Evolutionary conservation across 129 eudicot genomes (phyloP).

Genomic region (Glebionis coronaria): DNA sequence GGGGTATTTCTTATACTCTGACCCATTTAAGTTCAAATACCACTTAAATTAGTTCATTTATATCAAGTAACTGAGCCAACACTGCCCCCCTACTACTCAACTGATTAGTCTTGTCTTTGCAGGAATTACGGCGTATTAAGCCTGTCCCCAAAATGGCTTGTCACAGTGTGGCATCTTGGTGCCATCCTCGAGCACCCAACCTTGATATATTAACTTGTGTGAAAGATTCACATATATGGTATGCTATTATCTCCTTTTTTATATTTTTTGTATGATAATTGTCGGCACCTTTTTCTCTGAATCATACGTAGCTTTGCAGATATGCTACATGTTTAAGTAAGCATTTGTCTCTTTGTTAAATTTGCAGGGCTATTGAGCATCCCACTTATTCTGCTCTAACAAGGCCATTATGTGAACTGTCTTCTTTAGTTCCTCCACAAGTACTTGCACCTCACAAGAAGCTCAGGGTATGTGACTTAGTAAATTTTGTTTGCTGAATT

Average conservation of each 20-base stretch:
- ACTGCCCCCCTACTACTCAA: conserved; percentile 1
- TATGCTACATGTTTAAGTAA: not conserved
- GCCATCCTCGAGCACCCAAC: conserved; percentile 99
- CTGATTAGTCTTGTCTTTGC: conserved; percentile 23
- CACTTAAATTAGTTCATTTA: not conserved
- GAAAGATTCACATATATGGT: conserved; percentile 98
- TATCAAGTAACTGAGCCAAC: not conserved
- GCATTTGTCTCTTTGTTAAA: conserved; percentile 17
- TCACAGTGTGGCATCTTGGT: conserved; percentile 99
- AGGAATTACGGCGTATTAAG: conserved; percentile 93
- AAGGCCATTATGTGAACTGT: conserved; percentile 98
- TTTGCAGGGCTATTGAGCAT: conserved; percentile 95
- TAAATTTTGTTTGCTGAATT: not conserved
- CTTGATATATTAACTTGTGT: conserved; percentile 98
- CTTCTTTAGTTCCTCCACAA: conserved; percentile 95
- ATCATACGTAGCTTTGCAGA: conserved; percentile 20
- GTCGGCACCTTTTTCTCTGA: conserved; percentile 5
- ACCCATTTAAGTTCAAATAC: conserved; percentile 5
- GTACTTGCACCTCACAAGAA: conserved; percentile 82
- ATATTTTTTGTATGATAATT: conserved; percentile 2
- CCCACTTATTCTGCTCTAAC: conserved; percentile 98
- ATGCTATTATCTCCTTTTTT: conserved; percentile 25
- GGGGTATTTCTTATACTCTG: not conserved
- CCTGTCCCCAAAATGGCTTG: conserved; percentile 97
- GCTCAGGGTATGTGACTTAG: conserved; percentile 60